A percentile compares a stretch with the other conserved stretches of the same genome.
Conservation (phyloP, 495 filamentous ascomycete genomes). For the Pseudotulostoma volvatum region DNA sequence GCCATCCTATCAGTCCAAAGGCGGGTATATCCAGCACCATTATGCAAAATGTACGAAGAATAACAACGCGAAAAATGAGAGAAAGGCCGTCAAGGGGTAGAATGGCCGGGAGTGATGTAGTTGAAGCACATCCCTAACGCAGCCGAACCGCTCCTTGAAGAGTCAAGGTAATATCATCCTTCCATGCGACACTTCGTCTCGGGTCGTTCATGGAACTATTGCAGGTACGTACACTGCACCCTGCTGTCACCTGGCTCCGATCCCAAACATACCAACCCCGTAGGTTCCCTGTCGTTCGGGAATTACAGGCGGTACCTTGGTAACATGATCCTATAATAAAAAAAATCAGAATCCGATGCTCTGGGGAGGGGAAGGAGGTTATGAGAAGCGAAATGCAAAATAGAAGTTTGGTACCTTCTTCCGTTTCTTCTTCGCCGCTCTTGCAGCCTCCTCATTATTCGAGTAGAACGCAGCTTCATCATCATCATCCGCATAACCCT, state of each 20-base stretch:
- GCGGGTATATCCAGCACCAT: conserved; percentile 41
- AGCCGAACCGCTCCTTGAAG: too few relatives aligned
- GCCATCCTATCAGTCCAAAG: conserved; percentile 32
- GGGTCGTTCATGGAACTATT: background rate
- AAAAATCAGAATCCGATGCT: conserved; percentile 4
- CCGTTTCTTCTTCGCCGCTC: conserved; percentile 32
- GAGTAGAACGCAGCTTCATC: conserved; percentile 35
- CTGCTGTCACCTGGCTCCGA: conserved; percentile 26
- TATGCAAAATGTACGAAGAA: conserved; percentile 37
- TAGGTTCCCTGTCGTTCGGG: conserved; percentile 31
- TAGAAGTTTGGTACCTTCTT: conserved; percentile 24
- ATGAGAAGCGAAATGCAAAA: conserved; percentile 2
- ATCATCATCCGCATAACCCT: conserved; percentile 45
- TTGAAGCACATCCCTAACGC: background rate
- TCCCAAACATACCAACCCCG: conserved; percentile 32
- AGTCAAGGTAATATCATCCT: conserved; percentile 3
- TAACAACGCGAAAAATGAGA: conserved; percentile 7
- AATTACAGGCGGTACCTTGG: conserved; percentile 27
- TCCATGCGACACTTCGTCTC: conserved; percentile 3
- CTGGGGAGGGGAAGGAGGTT: background rate
- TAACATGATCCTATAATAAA: conserved; percentile 25
- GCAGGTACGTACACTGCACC: too few relatives aligned
- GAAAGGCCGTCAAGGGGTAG: conserved; percentile 6
- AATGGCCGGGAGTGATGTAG: conserved; percentile 6
- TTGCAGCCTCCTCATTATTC: conserved; percentile 27